Conservation (phyloP, 345 rosid species). For the Carallia brachiata region DNA sequence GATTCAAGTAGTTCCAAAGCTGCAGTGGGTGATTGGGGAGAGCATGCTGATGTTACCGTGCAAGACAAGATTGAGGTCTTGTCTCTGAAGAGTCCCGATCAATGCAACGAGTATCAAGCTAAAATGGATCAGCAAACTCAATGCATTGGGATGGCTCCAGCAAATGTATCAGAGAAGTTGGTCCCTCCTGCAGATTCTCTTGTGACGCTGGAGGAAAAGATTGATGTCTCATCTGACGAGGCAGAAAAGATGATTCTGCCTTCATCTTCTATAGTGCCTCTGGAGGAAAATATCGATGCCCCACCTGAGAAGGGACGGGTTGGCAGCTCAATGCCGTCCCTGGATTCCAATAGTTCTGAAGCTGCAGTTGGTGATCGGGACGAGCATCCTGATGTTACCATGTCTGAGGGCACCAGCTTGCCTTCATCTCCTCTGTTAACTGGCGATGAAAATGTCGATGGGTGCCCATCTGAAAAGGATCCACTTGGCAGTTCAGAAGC, state of each 20-base stretch:
- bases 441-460: slow-evolving; percentile 17
- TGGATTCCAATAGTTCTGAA: slow-evolving; percentile 11
- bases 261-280: neutral
- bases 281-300: neutral
- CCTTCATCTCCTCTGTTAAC: slow-evolving; percentile 4
- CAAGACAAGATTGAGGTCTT: neutral
- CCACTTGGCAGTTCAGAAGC: neutral
- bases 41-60: neutral
- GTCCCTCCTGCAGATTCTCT: neutral
- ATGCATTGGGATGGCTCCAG: neutral
- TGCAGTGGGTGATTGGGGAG: slow-evolving; percentile 7
- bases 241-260: neutral
- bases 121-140: slow-evolving; percentile 1
- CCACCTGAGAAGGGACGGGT: neutral
- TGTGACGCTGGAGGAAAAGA: neutral
- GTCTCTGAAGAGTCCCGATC: neutral
- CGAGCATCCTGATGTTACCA: neutral
- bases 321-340: neutral
- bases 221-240: slow-evolving; percentile 3
- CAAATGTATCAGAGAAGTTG: neutral
- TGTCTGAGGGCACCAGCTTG: neutral
- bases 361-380: slow-evolving; percentile 3
- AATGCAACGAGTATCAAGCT: neutral
- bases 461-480: slow-evolving; percentile 11
- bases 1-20: slow-evolving; percentile 2